phyloP scores from a whole-genome alignment of 352 stramenopile species.

The Blastocystis sp. region DNA sequence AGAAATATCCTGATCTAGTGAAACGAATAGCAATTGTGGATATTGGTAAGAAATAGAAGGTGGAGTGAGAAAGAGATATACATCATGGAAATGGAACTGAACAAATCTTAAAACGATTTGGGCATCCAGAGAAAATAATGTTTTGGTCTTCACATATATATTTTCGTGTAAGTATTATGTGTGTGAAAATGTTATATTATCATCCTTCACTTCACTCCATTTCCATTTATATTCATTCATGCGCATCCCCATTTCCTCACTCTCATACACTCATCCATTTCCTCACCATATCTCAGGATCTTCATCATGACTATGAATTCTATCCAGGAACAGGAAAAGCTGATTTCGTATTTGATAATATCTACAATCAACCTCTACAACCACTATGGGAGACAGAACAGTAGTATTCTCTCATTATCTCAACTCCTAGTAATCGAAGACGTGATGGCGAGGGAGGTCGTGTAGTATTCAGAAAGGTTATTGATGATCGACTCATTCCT shows the following conservation, averaged over 20 bases:
- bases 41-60: slow-evolving; percentile 74
- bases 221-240: no score
- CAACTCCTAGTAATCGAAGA: not conserved
- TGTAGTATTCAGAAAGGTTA: slow-evolving; percentile 74
- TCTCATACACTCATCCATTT: not conserved
- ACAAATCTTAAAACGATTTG: slow-evolving; percentile 73
- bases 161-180: slow-evolving; percentile 26
- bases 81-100: slow-evolving; percentile 84
- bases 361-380: slow-evolving; percentile 80
- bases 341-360: slow-evolving; percentile 77
- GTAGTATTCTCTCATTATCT: not conserved
- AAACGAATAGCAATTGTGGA: slow-evolving; percentile 87
- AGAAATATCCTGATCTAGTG: slow-evolving; percentile 77
- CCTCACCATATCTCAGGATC: not conserved
- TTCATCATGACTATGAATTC: slow-evolving; percentile 74
- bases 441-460: slow-evolving; percentile 43
- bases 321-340: slow-evolving; percentile 78
- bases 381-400: slow-evolving; percentile 75
- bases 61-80: slow-evolving; percentile 62
- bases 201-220: no score
- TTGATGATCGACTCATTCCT: slow-evolving; percentile 76
- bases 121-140: slow-evolving; percentile 68
- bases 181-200: no score
- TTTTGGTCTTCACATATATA: slow-evolving; percentile 70
- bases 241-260: not conserved